Evolutionary conservation across 2,329 filamentous ascomycete genomes (phyloP).

Genomic region (Paraphoma chrysanthemicola): DNA sequence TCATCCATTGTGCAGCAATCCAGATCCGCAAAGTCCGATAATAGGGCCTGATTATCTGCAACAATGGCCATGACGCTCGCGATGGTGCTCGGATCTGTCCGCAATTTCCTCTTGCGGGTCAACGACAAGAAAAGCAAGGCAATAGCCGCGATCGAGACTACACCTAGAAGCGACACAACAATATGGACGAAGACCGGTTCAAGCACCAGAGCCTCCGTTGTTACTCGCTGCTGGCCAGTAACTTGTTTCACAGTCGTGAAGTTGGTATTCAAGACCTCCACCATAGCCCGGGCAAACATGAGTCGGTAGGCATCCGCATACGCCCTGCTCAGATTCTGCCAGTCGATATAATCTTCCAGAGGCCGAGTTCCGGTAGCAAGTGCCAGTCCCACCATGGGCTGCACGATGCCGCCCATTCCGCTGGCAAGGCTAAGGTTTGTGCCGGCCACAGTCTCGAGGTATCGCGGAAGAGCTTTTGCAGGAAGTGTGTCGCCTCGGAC

Average conservation of each 20-base stretch:
- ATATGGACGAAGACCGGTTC: constrained; percentile 49
- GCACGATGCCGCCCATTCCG: background rate
- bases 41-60: constrained; percentile 28
- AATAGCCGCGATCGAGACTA: constrained; percentile 27
- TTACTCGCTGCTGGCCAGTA: constrained; percentile 23
- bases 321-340: constrained; percentile 34
- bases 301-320: constrained; percentile 53
- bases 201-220: constrained; percentile 45
- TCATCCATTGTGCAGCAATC: constrained; percentile 30
- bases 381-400: constrained; percentile 49
- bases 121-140: constrained; percentile 31
- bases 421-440: constrained; percentile 16
- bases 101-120: constrained; percentile 23
- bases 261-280: constrained; percentile 31
- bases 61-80: constrained; percentile 45
- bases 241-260: constrained; percentile 6
- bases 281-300: constrained; percentile 49
- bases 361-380: constrained; percentile 35
- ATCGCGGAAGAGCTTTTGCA: constrained; percentile 6
- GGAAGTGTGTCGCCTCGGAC: constrained; percentile 18
- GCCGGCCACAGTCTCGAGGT: constrained; percentile 9
- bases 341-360: constrained; percentile 44
- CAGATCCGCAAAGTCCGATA: constrained; percentile 27
- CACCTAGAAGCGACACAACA: constrained; percentile 43
- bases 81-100: constrained; percentile 46